Evolutionary conservation across 208 protist genomes (phyloP).

Genomic region (Leishmania braziliensis): DNA sequence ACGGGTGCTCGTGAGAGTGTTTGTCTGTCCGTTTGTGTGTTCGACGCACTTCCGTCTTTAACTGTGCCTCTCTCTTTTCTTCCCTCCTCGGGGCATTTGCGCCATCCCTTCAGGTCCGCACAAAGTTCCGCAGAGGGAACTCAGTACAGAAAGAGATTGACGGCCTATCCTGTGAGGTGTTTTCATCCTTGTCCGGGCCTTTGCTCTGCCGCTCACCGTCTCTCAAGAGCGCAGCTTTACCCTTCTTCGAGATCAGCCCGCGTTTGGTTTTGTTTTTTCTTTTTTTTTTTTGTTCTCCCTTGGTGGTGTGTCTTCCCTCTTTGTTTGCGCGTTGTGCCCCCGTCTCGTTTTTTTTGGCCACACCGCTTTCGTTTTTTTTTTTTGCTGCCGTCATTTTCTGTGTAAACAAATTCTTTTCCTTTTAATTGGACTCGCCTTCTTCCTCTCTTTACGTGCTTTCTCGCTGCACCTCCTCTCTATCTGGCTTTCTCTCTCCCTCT

Average conservation of each 20-base stretch:
- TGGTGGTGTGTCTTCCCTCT: not conserved
- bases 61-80: not conserved
- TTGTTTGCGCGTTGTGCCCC: not conserved
- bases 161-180: not conserved
- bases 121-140: not conserved
- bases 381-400: not conserved
- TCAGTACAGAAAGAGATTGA: not conserved
- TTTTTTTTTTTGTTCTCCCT: not conserved
- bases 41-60: not conserved
- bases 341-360: not conserved
- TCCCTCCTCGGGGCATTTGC: not conserved
- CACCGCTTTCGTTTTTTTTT: not conserved
- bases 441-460: not conserved
- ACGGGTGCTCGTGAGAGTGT: not conserved
- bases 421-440: not conserved
- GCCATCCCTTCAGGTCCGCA: not conserved
- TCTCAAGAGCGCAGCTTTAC: not conserved
- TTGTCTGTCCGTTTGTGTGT: not conserved
- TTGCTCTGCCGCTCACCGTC: not conserved
- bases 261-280: not conserved
- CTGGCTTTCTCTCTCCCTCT: not conserved
- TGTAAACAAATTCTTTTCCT: not conserved
- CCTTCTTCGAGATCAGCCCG: not conserved
- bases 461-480: not conserved
- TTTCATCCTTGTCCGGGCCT: not conserved